Evolutionary conservation across 1,284 basidiomycete genomes (phyloP), one percentile per base, ranked within the genome.

Genomic region (Trichosporon sp.): DNA sequence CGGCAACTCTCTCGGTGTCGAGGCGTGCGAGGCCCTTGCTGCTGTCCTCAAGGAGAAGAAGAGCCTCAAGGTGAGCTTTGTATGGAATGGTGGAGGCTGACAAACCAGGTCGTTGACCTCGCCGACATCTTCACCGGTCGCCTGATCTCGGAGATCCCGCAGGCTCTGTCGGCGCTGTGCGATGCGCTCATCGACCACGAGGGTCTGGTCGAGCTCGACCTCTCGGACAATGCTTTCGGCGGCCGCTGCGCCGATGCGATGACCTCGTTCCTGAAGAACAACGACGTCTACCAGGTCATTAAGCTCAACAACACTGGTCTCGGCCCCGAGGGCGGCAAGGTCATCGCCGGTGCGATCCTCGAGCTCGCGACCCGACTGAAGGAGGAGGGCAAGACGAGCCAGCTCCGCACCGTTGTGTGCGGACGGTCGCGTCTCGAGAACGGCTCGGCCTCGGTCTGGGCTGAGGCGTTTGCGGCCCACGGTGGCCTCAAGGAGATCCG

Each of bases 81-180:
- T 26, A 7, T 4, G 10, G 16, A 16, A 56, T n/a, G n/a, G 12
- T 46, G 14, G 5, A n/a, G 48, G 61, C 48, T 67, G 46, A 66
- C 16, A 37, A 7, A 59, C 43, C 78, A 98, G 95, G 86, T 97
- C 70, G 96, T 94, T 76, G 91, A 98, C 86, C 92, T 98, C 77
- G 92, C 94, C 65, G 97, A 98, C 85, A 96, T 99, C 85, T 99
- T 99, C 86, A 98, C 96, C 10, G 94, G 96, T 66, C 91, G 97
- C 72, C 88, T 98, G 76, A 98, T 98, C 86, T 88, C 90, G 73
- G 96, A 99, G 85, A 98, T 99, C 80, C 97, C 97, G 3, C 89
- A 87, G 76, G 93, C 96, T 2, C 90, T 99, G 61, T 88, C 90
- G 48, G 91, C 93, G 38, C 89, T 99, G 77, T 98, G 95, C 83